Evolutionary conservation across 306 rosid species (phyloP), one percentile per base, ranked within the genome.

Genomic region (Nissolia schottii): DNA sequence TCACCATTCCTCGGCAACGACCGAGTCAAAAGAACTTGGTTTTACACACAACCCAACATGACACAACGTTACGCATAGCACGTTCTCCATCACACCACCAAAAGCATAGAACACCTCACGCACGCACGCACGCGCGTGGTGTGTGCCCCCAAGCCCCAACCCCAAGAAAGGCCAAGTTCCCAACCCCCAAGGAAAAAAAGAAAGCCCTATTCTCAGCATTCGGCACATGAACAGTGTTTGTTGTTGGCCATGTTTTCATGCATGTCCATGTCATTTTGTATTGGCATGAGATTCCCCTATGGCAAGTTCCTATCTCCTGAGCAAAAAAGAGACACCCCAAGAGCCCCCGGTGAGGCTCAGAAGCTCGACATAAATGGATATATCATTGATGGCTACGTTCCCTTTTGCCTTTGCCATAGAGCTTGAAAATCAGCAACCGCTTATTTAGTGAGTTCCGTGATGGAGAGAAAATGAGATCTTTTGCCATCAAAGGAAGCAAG

Each of bases 31-130:
- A 3, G 2, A 2, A 7, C 58, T n/a, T n/a, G n/a, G 13, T 67
- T 60, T 45, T 46, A 46, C 77, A 73, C 62, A 24, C 3, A 31
- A 48, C 40, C 69, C 73, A 54, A 64, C 58, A 4, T 56, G 68
- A n/a, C 68, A 43, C 18, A 7, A 40, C 58, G 37, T 64, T 18
- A 28, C 73, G 28, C 73, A 40, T 15, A 20, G 11, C 73, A 54
- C 67, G 67, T 65, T 65, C 74, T 8, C 73, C 46, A 3, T 16
- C 37, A 46, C 45, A 54, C n/a, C 62, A 51, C 32, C 62, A 28
- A 45, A 72, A 48, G 50, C 70, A 48, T 60, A 14, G 79, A 53
- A 37, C 15, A 16, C 31, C 6, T 29, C 67, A 65, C 4, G 28
- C 49, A 3, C 31, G n/a, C 40, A 8, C 2, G 16, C 50, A 66